These are phyloP conservation scores for Agarophyton chilense DNA, from an alignment of 23 red algal species.

Conservation along the genomic window DNA sequence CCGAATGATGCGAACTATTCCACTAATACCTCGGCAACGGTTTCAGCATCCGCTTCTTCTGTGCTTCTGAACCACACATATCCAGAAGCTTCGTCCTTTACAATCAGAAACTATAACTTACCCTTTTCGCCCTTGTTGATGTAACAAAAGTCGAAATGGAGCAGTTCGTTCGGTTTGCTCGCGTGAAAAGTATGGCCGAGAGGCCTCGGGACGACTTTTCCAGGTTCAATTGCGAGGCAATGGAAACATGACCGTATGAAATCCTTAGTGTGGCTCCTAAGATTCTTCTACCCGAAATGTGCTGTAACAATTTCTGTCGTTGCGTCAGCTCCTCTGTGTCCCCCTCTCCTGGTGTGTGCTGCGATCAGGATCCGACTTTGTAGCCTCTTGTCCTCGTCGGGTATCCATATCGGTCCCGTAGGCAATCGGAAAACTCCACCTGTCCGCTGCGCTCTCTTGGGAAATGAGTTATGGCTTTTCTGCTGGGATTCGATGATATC, in stretches of 20 bases:
- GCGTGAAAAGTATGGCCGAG: slow-evolving; percentile 12
- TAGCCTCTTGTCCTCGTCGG: not conserved
- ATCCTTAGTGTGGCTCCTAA: not conserved
- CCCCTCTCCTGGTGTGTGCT: slow-evolving; percentile 19
- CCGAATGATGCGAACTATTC: not conserved
- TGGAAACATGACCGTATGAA: slow-evolving; percentile 14
- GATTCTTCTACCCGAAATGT: slow-evolving; percentile 19
- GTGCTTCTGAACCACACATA: not conserved
- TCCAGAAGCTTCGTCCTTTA: slow-evolving; percentile 37
- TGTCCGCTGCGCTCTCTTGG: not conserved
- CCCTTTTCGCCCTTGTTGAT: slow-evolving; percentile 12
- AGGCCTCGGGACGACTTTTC: slow-evolving; percentile 6
- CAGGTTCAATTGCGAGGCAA: not conserved
- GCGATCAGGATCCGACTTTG: slow-evolving; percentile 25
- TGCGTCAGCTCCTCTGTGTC: slow-evolving; percentile 4
- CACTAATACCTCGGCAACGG: slow-evolving; percentile 15
- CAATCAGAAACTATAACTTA: slow-evolving; percentile 19
- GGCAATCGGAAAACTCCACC: not conserved
- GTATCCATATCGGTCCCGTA: slow-evolving; percentile 36
- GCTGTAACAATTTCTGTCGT: not conserved
- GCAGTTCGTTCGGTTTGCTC: not conserved
- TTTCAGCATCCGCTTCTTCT: slow-evolving; percentile 31
- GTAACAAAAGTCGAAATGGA: slow-evolving; percentile 53
- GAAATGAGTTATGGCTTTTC: not conserved
- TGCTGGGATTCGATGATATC: not conserved